phyloP scores from a whole-genome alignment of 306 rosid species.

The Trifolium dubium region DNA sequence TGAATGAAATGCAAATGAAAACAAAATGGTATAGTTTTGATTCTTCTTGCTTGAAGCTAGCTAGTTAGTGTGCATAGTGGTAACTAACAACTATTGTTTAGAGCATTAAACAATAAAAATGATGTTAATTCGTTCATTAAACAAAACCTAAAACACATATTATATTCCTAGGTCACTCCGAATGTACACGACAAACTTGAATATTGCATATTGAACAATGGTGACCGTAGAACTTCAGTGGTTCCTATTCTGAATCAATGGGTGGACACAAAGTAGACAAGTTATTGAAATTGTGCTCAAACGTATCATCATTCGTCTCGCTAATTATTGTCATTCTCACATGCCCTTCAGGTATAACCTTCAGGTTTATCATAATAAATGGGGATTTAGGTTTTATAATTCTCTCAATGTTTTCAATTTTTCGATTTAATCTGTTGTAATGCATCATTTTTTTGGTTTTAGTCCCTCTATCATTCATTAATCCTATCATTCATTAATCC shows the following conservation, averaged over 20 bases:
- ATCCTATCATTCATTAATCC: no score
- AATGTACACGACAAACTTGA: slow-evolving; percentile 36
- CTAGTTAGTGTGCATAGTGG: no score
- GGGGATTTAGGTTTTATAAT: no score
- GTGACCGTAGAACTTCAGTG: slow-evolving; percentile 52
- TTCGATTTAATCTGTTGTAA: no score
- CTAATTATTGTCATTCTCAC: slow-evolving; percentile 55
- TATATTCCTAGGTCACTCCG: slow-evolving; percentile 27
- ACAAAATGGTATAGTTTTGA: no score
- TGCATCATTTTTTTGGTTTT: no score
- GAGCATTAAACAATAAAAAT: slow-evolving; percentile 22
- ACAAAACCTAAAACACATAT: slow-evolving; percentile 29
- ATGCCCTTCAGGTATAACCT: slow-evolving; percentile 62
- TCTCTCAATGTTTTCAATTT: no score
- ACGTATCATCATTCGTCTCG: slow-evolving; percentile 48
- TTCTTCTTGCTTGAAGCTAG: no score
- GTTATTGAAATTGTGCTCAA: slow-evolving; percentile 43
- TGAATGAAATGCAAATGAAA: no score
- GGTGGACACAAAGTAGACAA: slow-evolving; percentile 57
- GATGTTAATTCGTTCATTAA: slow-evolving; percentile 48
- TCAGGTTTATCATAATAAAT: no score
- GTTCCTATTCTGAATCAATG: slow-evolving; percentile 60
- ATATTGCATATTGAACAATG: slow-evolving; percentile 42
- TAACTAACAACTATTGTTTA: no score
- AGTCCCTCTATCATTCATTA: no score